Conservation (phyloP, 2,329 filamentous ascomycete genomes). For the Cryphonectria naterciae region DNA sequence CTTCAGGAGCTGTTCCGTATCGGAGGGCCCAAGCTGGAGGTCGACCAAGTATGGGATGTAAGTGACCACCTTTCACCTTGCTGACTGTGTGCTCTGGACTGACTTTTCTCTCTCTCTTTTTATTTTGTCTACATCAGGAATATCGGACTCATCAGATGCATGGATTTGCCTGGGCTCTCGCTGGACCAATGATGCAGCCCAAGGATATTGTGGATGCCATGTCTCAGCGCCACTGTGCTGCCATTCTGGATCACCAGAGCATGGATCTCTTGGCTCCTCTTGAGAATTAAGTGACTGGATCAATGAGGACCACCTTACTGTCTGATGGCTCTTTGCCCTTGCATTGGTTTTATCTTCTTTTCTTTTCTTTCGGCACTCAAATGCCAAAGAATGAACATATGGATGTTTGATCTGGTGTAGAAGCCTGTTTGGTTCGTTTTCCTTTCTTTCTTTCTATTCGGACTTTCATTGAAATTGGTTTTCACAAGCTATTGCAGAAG, state of each 20-base stretch:
- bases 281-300: no score
- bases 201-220: conserved; percentile 40
- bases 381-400: not conserved
- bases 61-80: not conserved
- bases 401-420: not conserved
- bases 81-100: not conserved
- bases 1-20: conserved; percentile 38
- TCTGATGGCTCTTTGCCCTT: no score
- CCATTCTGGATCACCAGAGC: conserved; percentile 41
- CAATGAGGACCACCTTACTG: not conserved
- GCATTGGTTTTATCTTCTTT: no score
- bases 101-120: not conserved
- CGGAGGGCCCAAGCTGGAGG: conserved; percentile 39
- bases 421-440: not conserved
- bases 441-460: no score
- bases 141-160: conserved; percentile 40
- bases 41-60: conserved; percentile 34
- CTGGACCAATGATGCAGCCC: conserved; percentile 41
- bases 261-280: conserved; percentile 35
- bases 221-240: conserved; percentile 38
- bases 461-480: no score
- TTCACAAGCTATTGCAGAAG: no score
- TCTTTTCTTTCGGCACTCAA: not conserved
- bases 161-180: conserved; percentile 42
- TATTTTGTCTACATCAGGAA: conserved; percentile 28